A percentile compares a stretch with the other conserved stretches of the same genome.
phyloP scores from a whole-genome alignment of 1,284 basidiomycete genomes.

The Melanopsichium pennsylvanicum region DNA sequence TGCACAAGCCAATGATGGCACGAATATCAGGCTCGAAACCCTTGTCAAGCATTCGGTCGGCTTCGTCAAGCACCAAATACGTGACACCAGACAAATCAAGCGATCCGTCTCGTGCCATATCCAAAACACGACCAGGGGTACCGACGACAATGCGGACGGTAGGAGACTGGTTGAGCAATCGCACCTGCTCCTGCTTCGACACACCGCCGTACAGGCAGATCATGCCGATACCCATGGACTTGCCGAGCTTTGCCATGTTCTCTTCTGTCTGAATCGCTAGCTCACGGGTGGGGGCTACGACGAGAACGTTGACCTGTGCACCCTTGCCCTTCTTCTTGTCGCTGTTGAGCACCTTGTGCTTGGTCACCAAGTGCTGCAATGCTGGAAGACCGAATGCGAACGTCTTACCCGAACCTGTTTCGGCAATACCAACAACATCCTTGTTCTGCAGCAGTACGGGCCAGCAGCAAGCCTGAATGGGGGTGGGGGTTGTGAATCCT shows the following conservation, averaged over 20 bases:
- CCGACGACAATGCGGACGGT: slow-evolving; percentile 80
- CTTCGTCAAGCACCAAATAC: slow-evolving; percentile 95
- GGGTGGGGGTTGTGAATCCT: slow-evolving; percentile 85
- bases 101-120: slow-evolving; percentile 85
- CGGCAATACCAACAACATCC: slow-evolving; percentile 95
- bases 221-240: slow-evolving; percentile 77
- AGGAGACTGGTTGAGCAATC: slow-evolving; percentile 70
- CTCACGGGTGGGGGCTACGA: slow-evolving; percentile 92
- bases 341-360: slow-evolving; percentile 50
- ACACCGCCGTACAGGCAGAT: slow-evolving; percentile 93
- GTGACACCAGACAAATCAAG: slow-evolving; percentile 76
- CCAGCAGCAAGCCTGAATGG: slow-evolving; percentile 96
- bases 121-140: slow-evolving; percentile 90
- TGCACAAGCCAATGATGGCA: slow-evolving; percentile 80
- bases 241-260: slow-evolving; percentile 80
- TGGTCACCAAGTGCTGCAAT: slow-evolving; percentile 74
- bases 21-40: slow-evolving; percentile 99
- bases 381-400: slow-evolving; percentile 94
- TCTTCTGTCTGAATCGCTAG: slow-evolving; percentile 93
- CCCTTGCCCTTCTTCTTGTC: slow-evolving; percentile 48
- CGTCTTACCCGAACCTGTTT: slow-evolving; percentile 92
- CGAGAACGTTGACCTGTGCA: slow-evolving; percentile 76
- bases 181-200: slow-evolving; percentile 82
- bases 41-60: slow-evolving; percentile 97
- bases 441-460: slow-evolving; percentile 81